phyloP scores from a whole-genome alignment of 805 yeast species.

The Brettanomyces nanus region DNA sequence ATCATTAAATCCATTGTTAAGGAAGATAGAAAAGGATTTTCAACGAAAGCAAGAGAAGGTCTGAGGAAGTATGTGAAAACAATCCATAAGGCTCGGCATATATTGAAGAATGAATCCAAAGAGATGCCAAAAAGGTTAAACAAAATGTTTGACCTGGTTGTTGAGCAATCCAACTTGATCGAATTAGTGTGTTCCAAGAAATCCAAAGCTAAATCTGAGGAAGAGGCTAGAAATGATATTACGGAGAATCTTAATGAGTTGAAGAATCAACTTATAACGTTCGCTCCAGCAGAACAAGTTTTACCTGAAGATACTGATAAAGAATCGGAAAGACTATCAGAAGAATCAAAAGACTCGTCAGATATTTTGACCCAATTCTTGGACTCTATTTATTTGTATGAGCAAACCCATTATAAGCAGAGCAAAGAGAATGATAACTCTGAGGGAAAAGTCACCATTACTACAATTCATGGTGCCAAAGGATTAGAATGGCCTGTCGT shows the following conservation, averaged over 20 bases:
- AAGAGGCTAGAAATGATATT: slow-evolving; percentile 15
- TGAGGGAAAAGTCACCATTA: slow-evolving; percentile 31
- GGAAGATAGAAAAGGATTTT: slow-evolving; percentile 10
- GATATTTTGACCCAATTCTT: slow-evolving; percentile 22
- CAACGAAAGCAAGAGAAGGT: slow-evolving; percentile 14
- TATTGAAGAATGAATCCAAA: slow-evolving; percentile 6
- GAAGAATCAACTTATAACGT: slow-evolving; percentile 19
- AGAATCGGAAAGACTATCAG: slow-evolving; percentile 6
- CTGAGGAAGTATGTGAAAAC: slow-evolving; percentile 24
- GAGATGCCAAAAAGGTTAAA: slow-evolving; percentile 5
- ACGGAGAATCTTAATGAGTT: slow-evolving; percentile 21
- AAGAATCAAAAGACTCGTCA: slow-evolving; percentile 5
- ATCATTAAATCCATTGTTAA: slow-evolving; percentile 9
- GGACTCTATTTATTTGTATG: slow-evolving; percentile 26
- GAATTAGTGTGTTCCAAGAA: slow-evolving; percentile 1
- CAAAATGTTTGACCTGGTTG: slow-evolving; percentile 16
- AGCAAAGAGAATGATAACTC: slow-evolving; percentile 4
- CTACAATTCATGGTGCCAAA: slow-evolving; percentile 88
- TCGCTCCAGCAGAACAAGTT: slow-evolving; percentile 19
- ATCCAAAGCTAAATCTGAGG: slow-evolving; percentile 9
- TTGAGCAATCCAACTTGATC: slow-evolving; percentile 15
- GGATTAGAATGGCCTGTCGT: slow-evolving; percentile 96
- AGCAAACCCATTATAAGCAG: slow-evolving; percentile 12
- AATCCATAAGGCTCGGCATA: slow-evolving; percentile 16
- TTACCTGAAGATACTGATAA: slow-evolving; percentile 9